Conservation (phyloP, 257 asterid genomes). For the Solanum virginianum region DNA sequence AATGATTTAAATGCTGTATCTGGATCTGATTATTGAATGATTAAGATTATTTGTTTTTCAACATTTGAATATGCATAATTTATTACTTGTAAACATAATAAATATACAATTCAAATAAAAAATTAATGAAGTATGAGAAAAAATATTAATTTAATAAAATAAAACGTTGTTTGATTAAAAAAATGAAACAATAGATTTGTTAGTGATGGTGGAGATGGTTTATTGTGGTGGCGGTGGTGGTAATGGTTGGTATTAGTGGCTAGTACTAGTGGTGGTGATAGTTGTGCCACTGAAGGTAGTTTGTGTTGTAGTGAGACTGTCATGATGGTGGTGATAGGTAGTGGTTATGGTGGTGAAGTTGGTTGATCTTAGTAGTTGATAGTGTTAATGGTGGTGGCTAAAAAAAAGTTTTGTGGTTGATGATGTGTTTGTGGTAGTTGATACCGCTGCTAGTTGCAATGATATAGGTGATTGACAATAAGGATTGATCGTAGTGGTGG, state of each 20-base stretch:
- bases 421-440: neutral
- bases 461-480: neutral
- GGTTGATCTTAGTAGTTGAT: neutral
- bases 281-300: neutral
- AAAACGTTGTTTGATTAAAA: neutral
- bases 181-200: neutral
- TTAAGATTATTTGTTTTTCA: neutral
- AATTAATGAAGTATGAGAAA: neutral
- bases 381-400: neutral
- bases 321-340: neutral
- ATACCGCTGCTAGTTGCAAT: neutral
- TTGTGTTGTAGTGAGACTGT: neutral
- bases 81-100: neutral
- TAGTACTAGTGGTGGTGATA: neutral
- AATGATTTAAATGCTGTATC: neutral
- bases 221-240: neutral
- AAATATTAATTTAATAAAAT: neutral
- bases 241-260: neutral
- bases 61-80: neutral
- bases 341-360: neutral
- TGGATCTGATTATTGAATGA: neutral
- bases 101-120: neutral
- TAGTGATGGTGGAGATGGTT: neutral
- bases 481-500: neutral
- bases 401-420: neutral